Conservation (phyloP, 441 rosid species). For the Corymbia citriodora region DNA sequence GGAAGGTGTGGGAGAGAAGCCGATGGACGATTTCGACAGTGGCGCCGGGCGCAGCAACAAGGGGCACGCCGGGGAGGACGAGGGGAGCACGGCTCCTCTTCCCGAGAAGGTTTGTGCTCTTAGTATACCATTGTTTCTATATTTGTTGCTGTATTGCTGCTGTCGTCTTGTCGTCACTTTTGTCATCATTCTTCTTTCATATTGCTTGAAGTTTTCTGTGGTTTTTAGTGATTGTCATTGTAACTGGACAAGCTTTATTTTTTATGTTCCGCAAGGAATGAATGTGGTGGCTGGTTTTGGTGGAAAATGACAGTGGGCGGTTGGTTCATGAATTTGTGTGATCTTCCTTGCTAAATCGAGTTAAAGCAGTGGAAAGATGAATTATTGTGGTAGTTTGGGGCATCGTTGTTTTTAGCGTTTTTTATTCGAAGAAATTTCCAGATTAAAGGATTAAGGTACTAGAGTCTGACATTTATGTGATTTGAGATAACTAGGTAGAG, state of each 20-base stretch:
- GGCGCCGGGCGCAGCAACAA: neutral
- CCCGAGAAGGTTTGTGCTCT: neutral
- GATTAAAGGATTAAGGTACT: neutral
- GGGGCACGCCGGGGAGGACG: neutral
- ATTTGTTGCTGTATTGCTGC: neutral
- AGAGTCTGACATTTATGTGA: neutral
- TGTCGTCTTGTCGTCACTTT: neutral
- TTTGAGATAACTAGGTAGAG: neutral
- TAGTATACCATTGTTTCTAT: neutral
- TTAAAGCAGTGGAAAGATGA: neutral
- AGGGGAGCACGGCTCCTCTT: conserved; percentile 1
- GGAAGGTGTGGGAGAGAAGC: neutral
- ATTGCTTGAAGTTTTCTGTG: neutral
- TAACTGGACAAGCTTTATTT: neutral
- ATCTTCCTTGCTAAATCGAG: neutral
- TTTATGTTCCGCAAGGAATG: neutral
- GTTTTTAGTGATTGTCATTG: neutral
- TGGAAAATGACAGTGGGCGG: neutral
- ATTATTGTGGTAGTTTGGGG: neutral
- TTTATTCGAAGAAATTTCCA: neutral
- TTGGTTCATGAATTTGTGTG: neutral
- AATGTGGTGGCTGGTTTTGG: neutral
- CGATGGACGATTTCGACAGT: neutral
- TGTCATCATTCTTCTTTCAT: neutral
- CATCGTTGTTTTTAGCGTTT: neutral